Evolutionary conservation across 495 filamentous ascomycete genomes (phyloP), one percentile per base, ranked within the genome.

Genomic region (Penicillium arizonense): DNA sequence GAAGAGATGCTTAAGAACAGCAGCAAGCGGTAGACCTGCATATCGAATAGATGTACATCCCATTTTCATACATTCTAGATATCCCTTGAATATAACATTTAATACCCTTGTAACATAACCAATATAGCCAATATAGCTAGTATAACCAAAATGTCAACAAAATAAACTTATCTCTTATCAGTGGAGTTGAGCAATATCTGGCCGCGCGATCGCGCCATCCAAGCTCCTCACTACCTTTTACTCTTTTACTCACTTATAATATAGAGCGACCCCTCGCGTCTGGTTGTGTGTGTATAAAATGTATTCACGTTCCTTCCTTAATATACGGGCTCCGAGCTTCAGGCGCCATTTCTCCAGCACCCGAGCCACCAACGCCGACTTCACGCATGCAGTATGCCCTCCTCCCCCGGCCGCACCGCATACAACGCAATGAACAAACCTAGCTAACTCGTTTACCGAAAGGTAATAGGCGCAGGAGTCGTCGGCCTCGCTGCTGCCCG

Each of bases 401-500:
- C 26, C n/a, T 18, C 18, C 18, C 18, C 18, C 18, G 18, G 30
- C 24, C 39, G 44, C 21, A 28, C 38, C 3, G 12, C n/a, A 5
- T 16, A 40, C 14, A 13, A 16, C 28, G 13, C 23, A 8, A 18
- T 18, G 18, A 38, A 44, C 44, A 42, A 21, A 26, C 51, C 8
- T 10, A 41, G 52, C 58, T 55, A 40, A 64, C 44, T 43, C 23
- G 4, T 30, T 30, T 16, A 4, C 11, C 37, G 16, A 41, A 30
- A 91, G 87, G 82, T 95, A 3, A 89, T 98, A 47, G 94, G 95
- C 55, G 94, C 80, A 51, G 94, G 94, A 16, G 94, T 90, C 2
- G 89, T 98, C 21, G 94, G 94, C 4, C 82, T 98, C 3, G 88
- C 94, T n/a, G 82, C 96, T 54, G 90, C 94, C 1, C 80, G 87